These are phyloP conservation scores for Serendipita sp. DNA, from an alignment of 768 basidiomycete genomes.

Conservation along the genomic window DNA sequence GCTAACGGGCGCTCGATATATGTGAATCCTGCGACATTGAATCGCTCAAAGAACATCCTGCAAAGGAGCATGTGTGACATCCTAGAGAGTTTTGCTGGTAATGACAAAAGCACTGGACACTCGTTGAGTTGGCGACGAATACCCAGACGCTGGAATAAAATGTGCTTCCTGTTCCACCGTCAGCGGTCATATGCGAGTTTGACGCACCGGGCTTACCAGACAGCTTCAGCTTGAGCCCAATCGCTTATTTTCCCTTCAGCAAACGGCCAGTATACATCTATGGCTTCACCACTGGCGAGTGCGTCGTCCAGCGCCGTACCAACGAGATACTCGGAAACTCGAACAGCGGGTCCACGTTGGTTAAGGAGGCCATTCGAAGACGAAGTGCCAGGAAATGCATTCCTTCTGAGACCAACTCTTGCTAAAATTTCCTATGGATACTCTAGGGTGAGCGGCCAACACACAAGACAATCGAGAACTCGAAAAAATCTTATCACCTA, in stretches of 20 bases:
- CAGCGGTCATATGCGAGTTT: background rate
- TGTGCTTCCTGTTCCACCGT: slow-evolving; percentile 50
- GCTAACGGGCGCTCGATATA: slow-evolving; percentile 73
- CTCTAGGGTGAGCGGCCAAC: background rate
- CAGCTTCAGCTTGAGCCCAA: slow-evolving; percentile 75
- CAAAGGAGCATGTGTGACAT: slow-evolving; percentile 55
- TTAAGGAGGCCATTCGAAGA: background rate
- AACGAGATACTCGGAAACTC: slow-evolving; percentile 68
- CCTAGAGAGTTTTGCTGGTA: slow-evolving; percentile 50
- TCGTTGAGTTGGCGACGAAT: slow-evolving; percentile 76
- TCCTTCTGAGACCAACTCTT: slow-evolving; percentile 56
- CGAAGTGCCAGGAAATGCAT: slow-evolving; percentile 10
- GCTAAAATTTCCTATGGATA: slow-evolving; percentile 52
- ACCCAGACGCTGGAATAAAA: slow-evolving; percentile 58
- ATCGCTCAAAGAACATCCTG: slow-evolving; percentile 81
- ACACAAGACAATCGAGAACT: slow-evolving; percentile 5
- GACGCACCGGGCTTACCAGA: slow-evolving; percentile 46
- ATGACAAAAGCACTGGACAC: slow-evolving; percentile 65
- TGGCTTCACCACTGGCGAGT: slow-evolving; percentile 52
- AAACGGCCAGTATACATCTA: slow-evolving; percentile 72
- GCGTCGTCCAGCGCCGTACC: slow-evolving; percentile 71
- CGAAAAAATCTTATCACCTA: slow-evolving; percentile 26
- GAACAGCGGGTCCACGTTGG: slow-evolving; percentile 27
- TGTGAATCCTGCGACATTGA: slow-evolving; percentile 73
- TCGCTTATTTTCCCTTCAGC: slow-evolving; percentile 54